phyloP scores from a whole-genome alignment of 202 grass and related monocot species.

The Sporobolus alterniflorus region DNA sequence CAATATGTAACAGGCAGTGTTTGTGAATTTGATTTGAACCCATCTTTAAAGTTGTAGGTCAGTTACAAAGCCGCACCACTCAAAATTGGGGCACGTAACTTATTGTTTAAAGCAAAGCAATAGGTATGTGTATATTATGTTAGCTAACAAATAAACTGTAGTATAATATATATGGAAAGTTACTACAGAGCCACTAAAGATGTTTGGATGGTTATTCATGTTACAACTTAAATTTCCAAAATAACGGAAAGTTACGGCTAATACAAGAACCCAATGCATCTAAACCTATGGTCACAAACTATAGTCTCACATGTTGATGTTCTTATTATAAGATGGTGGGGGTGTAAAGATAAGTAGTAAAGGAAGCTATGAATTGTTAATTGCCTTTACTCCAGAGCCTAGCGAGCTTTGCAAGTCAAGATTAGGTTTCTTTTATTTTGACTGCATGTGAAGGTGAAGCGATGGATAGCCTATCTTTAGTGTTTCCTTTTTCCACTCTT shows the following conservation, averaged over 20 bases:
- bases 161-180: conserved; percentile 26
- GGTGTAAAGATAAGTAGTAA: conserved; percentile 32
- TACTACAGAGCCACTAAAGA: conserved; percentile 46
- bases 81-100: too few relatives aligned
- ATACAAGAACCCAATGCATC: conserved; percentile 36
- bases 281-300: conserved; percentile 21
- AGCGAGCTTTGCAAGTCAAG: conserved; percentile 45
- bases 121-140: too few relatives aligned
- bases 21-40: too few relatives aligned
- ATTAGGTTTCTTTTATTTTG: neutral
- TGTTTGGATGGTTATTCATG: conserved; percentile 39
- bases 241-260: conserved; percentile 32
- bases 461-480: too few relatives aligned
- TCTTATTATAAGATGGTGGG: conserved; percentile 25
- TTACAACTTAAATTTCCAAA: conserved; percentile 34
- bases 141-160: too few relatives aligned
- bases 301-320: conserved; percentile 33
- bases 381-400: conserved; percentile 17
- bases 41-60: too few relatives aligned
- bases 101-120: too few relatives aligned
- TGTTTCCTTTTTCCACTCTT: too few relatives aligned
- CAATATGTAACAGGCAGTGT: too few relatives aligned
- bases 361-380: neutral
- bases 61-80: too few relatives aligned
- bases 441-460: conserved; percentile 19